These are phyloP conservation scores for Takashimella koratensis DNA, from an alignment of 1,284 basidiomycete genomes.

Conservation along the genomic window DNA sequence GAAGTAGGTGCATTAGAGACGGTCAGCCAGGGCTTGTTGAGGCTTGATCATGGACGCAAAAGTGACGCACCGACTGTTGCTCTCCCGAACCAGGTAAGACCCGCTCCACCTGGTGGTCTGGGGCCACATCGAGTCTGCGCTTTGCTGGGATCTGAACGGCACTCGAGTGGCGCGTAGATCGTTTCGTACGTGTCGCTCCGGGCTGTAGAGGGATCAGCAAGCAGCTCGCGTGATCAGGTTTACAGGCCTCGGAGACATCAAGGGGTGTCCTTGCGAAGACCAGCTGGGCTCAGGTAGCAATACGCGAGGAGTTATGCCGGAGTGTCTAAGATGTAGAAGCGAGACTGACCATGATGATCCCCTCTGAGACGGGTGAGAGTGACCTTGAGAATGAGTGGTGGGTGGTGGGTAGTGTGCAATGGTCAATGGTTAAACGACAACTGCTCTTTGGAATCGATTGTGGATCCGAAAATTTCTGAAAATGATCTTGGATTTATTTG, in stretches of 20 bases:
- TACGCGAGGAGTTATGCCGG: too few relatives aligned
- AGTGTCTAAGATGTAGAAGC: too few relatives aligned
- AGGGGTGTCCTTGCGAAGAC: too few relatives aligned
- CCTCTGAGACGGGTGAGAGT: neutral
- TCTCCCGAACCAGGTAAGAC: constrained; percentile 17
- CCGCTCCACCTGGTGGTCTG: constrained; percentile 7
- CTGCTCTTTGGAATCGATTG: too few relatives aligned
- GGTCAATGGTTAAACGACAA: neutral
- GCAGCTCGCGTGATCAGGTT: neutral
- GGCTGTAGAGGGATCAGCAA: constrained; percentile 16
- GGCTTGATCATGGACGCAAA: too few relatives aligned
- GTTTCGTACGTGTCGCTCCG: constrained; percentile 20
- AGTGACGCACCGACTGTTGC: constrained; percentile 5
- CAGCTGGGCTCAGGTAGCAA: too few relatives aligned
- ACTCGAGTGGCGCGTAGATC: constrained; percentile 16
- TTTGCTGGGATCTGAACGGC: constrained; percentile 24
- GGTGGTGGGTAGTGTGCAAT: neutral
- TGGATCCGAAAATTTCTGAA: neutral
- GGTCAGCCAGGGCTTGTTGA: too few relatives aligned
- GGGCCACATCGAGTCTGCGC: constrained; percentile 15
- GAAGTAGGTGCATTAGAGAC: too few relatives aligned
- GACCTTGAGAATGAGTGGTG: neutral
- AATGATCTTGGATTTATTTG: neutral
- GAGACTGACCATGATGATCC: neutral
- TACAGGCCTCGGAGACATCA: too few relatives aligned